Evolutionary conservation across 2,329 filamentous ascomycete genomes (phyloP).

Genomic region (Stylonectria norvegica): DNA sequence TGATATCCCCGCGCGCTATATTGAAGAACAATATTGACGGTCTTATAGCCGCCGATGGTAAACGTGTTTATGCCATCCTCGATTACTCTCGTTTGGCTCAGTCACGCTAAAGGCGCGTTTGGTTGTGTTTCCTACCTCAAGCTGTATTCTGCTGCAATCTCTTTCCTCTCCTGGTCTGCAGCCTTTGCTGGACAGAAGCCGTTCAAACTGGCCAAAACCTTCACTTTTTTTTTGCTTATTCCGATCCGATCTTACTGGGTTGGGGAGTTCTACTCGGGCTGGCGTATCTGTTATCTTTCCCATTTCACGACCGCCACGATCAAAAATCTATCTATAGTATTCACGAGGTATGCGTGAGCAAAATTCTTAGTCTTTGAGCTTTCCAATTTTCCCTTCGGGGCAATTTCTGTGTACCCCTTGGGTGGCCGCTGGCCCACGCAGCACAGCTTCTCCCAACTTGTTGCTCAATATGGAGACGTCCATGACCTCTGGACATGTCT

Average conservation of each 20-base stretch:
- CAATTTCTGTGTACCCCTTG: constrained; percentile 4
- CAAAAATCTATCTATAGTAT: constrained; percentile 26
- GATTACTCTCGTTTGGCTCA: too few species aligned
- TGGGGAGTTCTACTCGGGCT: constrained; percentile 8
- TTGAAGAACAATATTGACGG: constrained; percentile 10
- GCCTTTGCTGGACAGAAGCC: too few species aligned
- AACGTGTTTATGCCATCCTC: too few species aligned
- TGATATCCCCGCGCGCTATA: constrained; percentile 1
- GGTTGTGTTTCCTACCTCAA: constrained; percentile 7
- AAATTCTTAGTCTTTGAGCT: constrained; percentile 23
- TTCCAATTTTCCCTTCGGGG: constrained; percentile 6
- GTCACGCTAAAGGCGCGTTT: constrained; percentile 9
- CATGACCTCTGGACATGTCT: too few species aligned
- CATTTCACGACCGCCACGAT: constrained; percentile 27
- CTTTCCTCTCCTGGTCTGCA: neutral
- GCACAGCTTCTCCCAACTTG: neutral
- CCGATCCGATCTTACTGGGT: neutral
- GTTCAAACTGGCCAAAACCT: too few species aligned
- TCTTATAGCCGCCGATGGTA: constrained; percentile 36
- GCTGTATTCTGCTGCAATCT: constrained; percentile 1
- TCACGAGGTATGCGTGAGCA: constrained; percentile 34
- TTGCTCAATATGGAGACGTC: neutral
- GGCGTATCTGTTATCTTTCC: constrained; percentile 21
- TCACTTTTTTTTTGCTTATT: neutral
- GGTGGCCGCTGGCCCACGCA: neutral